phyloP scores from a whole-genome alignment of 768 basidiomycete genomes.

The Tricholoma sp. region DNA sequence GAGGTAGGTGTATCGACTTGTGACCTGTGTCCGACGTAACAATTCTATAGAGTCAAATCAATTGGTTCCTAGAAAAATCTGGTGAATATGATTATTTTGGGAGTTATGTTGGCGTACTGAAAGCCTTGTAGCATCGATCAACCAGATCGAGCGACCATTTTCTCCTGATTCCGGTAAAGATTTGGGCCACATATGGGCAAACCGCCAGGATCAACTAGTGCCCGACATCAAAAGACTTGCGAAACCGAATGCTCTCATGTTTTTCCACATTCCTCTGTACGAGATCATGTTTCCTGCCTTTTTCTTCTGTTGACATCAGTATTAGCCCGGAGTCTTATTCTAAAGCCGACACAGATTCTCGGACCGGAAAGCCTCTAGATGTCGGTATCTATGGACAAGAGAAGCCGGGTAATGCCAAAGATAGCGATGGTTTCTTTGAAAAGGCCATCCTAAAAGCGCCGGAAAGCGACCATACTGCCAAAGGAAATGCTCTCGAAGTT shows the following conservation, averaged over 20 bases:
- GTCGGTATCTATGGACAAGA: conserved; percentile 64
- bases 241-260: conserved; percentile 95
- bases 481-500: conserved; percentile 55
- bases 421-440: conserved; percentile 79
- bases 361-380: conserved; percentile 59
- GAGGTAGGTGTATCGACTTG: conserved; percentile 34
- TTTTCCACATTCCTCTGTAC: conserved; percentile 95
- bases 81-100: conserved; percentile 27
- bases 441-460: conserved; percentile 69
- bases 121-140: conserved; percentile 44
- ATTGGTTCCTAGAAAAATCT: conserved; percentile 88
- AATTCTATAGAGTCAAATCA: conserved; percentile 61
- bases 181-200: conserved; percentile 56
- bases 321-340: conserved; percentile 70
- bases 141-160: conserved; percentile 79
- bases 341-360: conserved; percentile 58
- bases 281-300: conserved; percentile 19
- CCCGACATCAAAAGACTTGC: conserved; percentile 56
- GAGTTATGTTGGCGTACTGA: neutral
- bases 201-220: conserved; percentile 57
- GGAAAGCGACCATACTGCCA: conserved; percentile 61
- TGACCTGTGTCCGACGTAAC: neutral
- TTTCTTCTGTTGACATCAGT: neutral
- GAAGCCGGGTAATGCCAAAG: conserved; percentile 53
- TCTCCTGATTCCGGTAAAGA: conserved; percentile 70